These are phyloP conservation scores for Letharia columbiana DNA, from an alignment of 495 filamentous ascomycete genomes.

Conservation along the genomic window DNA sequence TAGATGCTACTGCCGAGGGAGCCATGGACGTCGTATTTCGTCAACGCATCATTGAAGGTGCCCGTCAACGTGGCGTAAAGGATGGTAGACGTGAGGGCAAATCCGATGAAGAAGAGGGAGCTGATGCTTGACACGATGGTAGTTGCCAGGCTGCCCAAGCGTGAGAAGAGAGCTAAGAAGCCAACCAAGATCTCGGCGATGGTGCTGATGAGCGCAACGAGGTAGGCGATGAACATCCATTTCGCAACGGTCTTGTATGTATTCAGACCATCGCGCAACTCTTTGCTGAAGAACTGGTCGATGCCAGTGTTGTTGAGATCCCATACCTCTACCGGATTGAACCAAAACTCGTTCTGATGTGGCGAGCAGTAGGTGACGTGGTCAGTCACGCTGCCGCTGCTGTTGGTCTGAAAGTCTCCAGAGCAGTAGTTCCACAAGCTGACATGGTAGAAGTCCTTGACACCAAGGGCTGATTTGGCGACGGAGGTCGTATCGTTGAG, in stretches of 20 bases:
- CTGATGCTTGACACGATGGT: constrained; percentile 59
- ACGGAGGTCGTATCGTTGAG: constrained; percentile 32
- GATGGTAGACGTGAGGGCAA: constrained; percentile 48
- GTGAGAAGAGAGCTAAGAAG: constrained; percentile 56
- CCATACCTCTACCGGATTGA: constrained; percentile 60
- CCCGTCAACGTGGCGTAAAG: constrained; percentile 53
- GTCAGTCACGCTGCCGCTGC: constrained; percentile 37
- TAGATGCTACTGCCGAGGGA: constrained; percentile 59
- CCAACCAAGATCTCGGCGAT: constrained; percentile 61
- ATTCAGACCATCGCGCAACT: constrained; percentile 52
- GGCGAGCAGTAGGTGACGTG: constrained; percentile 44
- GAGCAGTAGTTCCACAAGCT: constrained; percentile 84
- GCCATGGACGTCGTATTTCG: constrained; percentile 57
- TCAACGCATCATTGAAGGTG: constrained; percentile 51
- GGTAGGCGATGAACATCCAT: constrained; percentile 71
- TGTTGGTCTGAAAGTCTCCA: constrained; percentile 40
- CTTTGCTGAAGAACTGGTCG: constrained; percentile 51
- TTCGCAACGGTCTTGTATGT: constrained; percentile 62
- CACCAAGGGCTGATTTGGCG: constrained; percentile 41
- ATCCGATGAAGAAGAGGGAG: constrained; percentile 50
- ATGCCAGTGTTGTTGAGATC: constrained; percentile 48
- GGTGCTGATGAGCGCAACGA: constrained; percentile 62
- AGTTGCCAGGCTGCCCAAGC: constrained; percentile 66
- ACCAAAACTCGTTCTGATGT: constrained; percentile 61
- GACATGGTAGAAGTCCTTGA: constrained; percentile 73